Evolutionary conservation across 2,329 filamentous ascomycete species (phyloP), one percentile per base, ranked within the genome.

Genomic region (Magnaporthiopsis poae): DNA sequence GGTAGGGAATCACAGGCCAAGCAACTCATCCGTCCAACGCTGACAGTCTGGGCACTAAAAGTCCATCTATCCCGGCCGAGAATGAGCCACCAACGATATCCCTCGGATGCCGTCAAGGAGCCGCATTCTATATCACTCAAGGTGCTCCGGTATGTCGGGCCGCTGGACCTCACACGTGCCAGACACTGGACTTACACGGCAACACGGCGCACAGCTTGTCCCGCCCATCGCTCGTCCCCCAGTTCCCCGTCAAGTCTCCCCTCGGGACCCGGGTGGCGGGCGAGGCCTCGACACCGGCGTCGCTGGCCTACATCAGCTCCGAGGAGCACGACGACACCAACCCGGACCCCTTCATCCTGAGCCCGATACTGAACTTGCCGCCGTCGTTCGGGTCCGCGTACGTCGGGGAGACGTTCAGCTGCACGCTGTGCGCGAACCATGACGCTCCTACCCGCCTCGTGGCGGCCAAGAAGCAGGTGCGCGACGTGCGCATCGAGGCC

Each of bases 341-440:
- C 69, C 79, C 83, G 4, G 76, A 80, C 18, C 82, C 84, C 8
- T 86, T 86, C 74, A 75, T 87, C 68, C 81, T 88, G 69, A 84
- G 82, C 46, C 86, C 86, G 0, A 81, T 88, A 65, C 84, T 98
- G 72, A 95, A 91, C 62, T 87, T 98, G 1, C 94, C 95, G 12
- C 89, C 92, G 21, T 90, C 92, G 0, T 98, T 99, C 76, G 94
- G 93, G 61, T 94, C 91, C 15, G 93, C 94, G 11, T 97, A 97
- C 76, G 94, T 98, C 27, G 95, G 95, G 72, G 93, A 98, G 80
- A 92, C 89, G 0, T 98, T 99, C 78, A 89, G 89, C 70, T 99
- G 95, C 78, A 96, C 94, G 1, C 83, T 98, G 29, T 96, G 93
- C 78, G 93, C 91, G n/a, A 97, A 96, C 80, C 94, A 97, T 75